Evolutionary conservation across 1,284 basidiomycete species (phyloP), one percentile per base, ranked within the genome.

Genomic region (Malassezia slooffiae): DNA sequence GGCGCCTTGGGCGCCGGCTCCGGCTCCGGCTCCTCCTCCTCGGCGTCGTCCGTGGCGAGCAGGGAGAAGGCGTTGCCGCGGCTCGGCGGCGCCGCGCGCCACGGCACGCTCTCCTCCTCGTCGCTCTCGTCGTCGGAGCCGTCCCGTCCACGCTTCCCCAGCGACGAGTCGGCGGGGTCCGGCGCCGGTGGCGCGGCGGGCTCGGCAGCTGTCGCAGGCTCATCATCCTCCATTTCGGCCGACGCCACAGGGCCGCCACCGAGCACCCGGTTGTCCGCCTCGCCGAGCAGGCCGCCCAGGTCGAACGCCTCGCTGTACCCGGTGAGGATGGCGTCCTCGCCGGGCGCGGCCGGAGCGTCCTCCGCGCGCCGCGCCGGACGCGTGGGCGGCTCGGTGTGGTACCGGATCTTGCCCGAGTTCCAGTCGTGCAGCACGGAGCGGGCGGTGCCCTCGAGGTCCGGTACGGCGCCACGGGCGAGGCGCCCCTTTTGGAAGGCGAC

Each of bases 361-460:
- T 20, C 13, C 1, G 23, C 30, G 29, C n/a, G 29, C 29, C 88
- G 86, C n/a, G n/a, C n/a, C n/a, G n/a, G n/a, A 3, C 85, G 67
- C 3, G 73, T 64, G 0, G 91, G 90, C 2, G 89, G 85, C 1
- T 74, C 70, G 1, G 86, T 85, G 71, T 77, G 84, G 72, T 87
- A 96, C 0, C 83, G 82, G 20, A 96, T 95, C 65, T 88, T 89
- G 61, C 95, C 88, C 53, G 85, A 80, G 65, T 96, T 96, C 90
- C 91, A 96, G 69, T 97, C 91, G 35, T 77, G 79, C 4, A 97
- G 72, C n/a, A 96, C 77, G 12, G 82, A 80, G 22, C 85, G 79
- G 0, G 89, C 88, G 0, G 86, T 79, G 0, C 81, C 77, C 34
- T 83, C 79, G 15, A 91, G 70, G 70, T 96, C 89, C 0, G 91